A percentile compares a stretch with the other conserved stretches of the same genome.
Conservation (phyloP, 2,329 filamentous ascomycete genomes). For the Fusarium coicis region DNA sequence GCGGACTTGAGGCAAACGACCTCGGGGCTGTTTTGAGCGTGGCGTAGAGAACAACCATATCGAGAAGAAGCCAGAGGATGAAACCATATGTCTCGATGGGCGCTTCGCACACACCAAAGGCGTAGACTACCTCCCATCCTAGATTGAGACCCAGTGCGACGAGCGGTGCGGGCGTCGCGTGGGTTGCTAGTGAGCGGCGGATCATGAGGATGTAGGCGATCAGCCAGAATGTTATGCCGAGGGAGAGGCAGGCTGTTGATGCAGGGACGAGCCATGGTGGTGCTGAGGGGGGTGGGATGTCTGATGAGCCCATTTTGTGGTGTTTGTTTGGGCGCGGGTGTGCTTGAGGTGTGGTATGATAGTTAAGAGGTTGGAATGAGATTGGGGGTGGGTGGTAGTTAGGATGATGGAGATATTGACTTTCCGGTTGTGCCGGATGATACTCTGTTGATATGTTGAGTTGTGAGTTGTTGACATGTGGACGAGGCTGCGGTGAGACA, state of each 20-base stretch:
- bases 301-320: conserved; percentile 52
- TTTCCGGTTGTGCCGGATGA: not conserved
- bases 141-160: conserved; percentile 61
- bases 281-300: conserved; percentile 50
- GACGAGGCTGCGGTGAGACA: not conserved
- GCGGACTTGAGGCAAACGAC: conserved; percentile 56
- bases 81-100: conserved; percentile 58
- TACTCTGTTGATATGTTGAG: not conserved
- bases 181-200: conserved; percentile 56
- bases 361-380: not conserved
- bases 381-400: not conserved
- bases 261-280: conserved; percentile 53
- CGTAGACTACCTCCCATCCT: conserved; percentile 63
- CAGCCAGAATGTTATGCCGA: conserved; percentile 55
- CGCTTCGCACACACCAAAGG: conserved; percentile 57
- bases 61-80: conserved; percentile 60
- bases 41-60: conserved; percentile 58
- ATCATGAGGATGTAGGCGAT: conserved; percentile 59
- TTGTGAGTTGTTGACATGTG: not conserved
- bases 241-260: conserved; percentile 49
- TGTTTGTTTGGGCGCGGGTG: not conserved
- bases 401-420: not conserved
- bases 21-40: conserved; percentile 56
- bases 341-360: not conserved
- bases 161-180: conserved; percentile 61